Conservation (phyloP, 2,329 filamentous ascomycete genomes). For the Verticillium nubilum region DNA sequence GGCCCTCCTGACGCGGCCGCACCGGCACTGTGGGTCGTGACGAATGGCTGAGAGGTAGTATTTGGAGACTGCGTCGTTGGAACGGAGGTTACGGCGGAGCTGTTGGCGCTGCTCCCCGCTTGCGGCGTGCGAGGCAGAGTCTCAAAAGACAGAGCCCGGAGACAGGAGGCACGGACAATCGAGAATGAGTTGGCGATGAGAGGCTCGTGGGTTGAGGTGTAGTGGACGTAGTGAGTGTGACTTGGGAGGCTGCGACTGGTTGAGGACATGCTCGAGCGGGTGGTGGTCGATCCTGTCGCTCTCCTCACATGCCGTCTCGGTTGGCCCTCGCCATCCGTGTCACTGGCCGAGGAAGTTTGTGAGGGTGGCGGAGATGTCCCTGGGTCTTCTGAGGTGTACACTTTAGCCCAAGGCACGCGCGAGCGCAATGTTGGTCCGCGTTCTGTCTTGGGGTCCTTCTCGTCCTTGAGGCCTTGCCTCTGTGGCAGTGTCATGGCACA, state of each 20-base stretch:
- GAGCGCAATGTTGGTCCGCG: constrained; percentile 55
- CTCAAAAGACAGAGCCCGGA: constrained; percentile 62
- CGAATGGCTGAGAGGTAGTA: constrained; percentile 39
- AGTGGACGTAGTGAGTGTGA: constrained; percentile 62
- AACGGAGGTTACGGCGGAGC: constrained; percentile 16
- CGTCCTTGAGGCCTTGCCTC: constrained; percentile 26
- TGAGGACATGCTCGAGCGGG: constrained; percentile 49
- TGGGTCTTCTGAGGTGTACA: constrained; percentile 42
- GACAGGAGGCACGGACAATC: constrained; percentile 60
- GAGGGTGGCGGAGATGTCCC: constrained; percentile 45
- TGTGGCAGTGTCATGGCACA: constrained; percentile 61
- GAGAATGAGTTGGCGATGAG: constrained; percentile 57
- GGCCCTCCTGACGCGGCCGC: constrained; percentile 56
- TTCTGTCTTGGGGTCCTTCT: constrained; percentile 25
- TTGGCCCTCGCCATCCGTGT: constrained; percentile 48
- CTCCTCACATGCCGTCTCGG: constrained; percentile 30
- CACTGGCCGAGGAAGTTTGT: constrained; percentile 39
- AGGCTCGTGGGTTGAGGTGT: constrained; percentile 64
- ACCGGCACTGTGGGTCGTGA: constrained; percentile 48
- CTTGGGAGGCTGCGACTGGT: constrained; percentile 36
- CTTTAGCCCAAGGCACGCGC: constrained; percentile 53
- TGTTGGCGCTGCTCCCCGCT: constrained; percentile 26
- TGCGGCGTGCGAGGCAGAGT: constrained; percentile 47
- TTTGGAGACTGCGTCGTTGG: constrained; percentile 13
- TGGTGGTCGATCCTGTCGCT: constrained; percentile 39